Conservation (phyloP, 306 rosid species). For the Trifolium dubium region DNA sequence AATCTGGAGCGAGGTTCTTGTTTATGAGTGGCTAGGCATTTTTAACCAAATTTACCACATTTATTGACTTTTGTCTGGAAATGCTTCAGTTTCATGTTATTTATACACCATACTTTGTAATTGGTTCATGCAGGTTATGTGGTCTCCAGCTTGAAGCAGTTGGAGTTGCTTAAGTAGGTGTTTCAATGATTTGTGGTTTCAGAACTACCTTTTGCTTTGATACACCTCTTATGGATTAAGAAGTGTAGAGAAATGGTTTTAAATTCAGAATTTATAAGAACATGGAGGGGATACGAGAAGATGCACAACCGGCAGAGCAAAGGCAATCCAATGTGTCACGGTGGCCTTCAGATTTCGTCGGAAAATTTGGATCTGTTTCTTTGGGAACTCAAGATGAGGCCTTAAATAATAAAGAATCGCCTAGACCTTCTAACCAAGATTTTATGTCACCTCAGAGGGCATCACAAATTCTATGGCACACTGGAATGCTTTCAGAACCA, state of each 20-base stretch:
- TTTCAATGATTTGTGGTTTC: slow-evolving; percentile 43
- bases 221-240: slow-evolving; percentile 66
- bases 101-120: slow-evolving; percentile 14
- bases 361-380: slow-evolving; percentile 80
- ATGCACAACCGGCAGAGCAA: slow-evolving; percentile 67
- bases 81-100: slow-evolving; percentile 31
- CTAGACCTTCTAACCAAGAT: slow-evolving; percentile 58
- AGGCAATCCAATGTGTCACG: slow-evolving; percentile 76
- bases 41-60: neutral
- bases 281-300: slow-evolving; percentile 87
- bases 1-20: slow-evolving; percentile 7
- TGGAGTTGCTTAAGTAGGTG: slow-evolving; percentile 42
- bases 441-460: slow-evolving; percentile 79
- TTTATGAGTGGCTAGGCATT: slow-evolving; percentile 25
- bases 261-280: slow-evolving; percentile 54
- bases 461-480: slow-evolving; percentile 86
- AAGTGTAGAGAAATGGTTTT: slow-evolving; percentile 78
- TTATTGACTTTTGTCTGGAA: slow-evolving; percentile 26
- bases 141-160: slow-evolving; percentile 70
- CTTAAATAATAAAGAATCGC: slow-evolving; percentile 65
- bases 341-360: slow-evolving; percentile 90
- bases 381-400: slow-evolving; percentile 75
- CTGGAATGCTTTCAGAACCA: slow-evolving; percentile 87
- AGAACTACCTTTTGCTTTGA: slow-evolving; percentile 47
- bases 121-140: slow-evolving; percentile 58